Conservation (phyloP, 768 basidiomycete genomes). For the Mycena maculata region DNA sequence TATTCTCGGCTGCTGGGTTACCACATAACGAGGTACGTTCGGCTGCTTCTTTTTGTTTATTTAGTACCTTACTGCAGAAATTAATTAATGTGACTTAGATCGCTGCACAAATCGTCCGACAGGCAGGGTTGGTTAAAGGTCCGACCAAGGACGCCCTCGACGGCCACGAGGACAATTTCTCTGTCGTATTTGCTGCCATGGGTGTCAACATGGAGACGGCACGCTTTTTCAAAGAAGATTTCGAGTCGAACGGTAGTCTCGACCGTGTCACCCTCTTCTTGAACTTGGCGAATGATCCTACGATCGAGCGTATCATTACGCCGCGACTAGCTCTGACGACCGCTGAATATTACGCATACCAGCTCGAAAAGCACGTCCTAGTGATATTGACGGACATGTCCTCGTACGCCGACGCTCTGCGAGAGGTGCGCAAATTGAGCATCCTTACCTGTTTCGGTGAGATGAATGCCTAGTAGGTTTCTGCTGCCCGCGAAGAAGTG, state of each 20-base stretch:
- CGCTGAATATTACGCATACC: slow-evolving; percentile 99
- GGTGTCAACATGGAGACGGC: slow-evolving; percentile 99
- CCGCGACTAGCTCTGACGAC: slow-evolving; percentile 98
- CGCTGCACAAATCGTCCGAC: slow-evolving; percentile 99
- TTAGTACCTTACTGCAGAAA: slow-evolving; percentile 4
- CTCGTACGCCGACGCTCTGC: slow-evolving; percentile 95
- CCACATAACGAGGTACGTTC: slow-evolving; percentile 94
- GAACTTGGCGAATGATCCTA: slow-evolving; percentile 98
- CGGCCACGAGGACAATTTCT: slow-evolving; percentile 99
- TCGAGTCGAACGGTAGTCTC: slow-evolving; percentile 97
- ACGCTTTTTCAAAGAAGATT: slow-evolving; percentile 99
- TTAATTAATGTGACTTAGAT: slow-evolving; percentile 65
- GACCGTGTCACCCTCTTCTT: slow-evolving; percentile 98
- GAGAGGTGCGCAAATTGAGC: slow-evolving; percentile 71
- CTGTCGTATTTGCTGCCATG: slow-evolving; percentile 99
- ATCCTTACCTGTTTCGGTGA: slow-evolving; percentile 28
- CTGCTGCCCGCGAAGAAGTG: slow-evolving; percentile 98
- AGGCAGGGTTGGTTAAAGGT: slow-evolving; percentile 96
- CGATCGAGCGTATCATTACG: slow-evolving; percentile 99
- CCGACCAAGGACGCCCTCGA: slow-evolving; percentile 98
- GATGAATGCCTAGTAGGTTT: slow-evolving; percentile 67
- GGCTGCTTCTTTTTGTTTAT: slow-evolving; percentile 18
- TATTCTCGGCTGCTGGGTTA: slow-evolving; percentile 98
- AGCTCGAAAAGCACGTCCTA: slow-evolving; percentile 98
- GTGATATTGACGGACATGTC: slow-evolving; percentile 99